phyloP scores from a whole-genome alignment of 2,329 filamentous ascomycete genomes.

The Exophiala sp. region DNA sequence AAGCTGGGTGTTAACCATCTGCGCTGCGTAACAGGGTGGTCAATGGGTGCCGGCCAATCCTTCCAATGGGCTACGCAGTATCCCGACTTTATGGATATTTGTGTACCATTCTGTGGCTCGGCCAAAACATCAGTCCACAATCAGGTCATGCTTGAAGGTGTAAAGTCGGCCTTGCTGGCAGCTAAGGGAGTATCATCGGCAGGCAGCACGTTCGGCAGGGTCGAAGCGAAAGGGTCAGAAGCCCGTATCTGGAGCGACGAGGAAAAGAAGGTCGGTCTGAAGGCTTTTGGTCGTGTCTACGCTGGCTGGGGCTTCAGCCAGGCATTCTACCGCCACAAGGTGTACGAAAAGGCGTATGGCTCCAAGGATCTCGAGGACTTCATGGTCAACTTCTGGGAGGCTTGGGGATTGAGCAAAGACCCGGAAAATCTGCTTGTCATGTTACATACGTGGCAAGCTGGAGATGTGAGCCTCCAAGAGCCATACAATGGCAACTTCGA shows the following conservation, averaged over 20 bases:
- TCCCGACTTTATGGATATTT: constrained; percentile 60
- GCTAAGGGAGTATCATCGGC: constrained; percentile 51
- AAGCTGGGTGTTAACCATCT: constrained; percentile 56
- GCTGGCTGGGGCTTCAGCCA: constrained; percentile 75
- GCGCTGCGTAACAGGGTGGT: constrained; percentile 61
- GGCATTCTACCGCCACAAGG: constrained; percentile 65
- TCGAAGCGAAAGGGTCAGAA: constrained; percentile 36
- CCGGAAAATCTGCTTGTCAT: constrained; percentile 68
- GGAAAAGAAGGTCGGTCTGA: constrained; percentile 54
- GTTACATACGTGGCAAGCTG: constrained; percentile 73
- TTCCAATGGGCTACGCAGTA: constrained; percentile 60
- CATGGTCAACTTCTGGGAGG: constrained; percentile 69
- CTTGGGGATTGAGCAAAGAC: constrained; percentile 61
- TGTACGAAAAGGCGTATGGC: constrained; percentile 60
- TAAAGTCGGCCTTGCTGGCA: constrained; percentile 55
- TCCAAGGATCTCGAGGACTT: constrained; percentile 67
- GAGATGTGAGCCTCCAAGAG: constrained; percentile 62
- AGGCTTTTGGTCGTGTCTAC: constrained; percentile 68
- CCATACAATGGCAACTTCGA: constrained; percentile 63
- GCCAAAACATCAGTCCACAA: constrained; percentile 62
- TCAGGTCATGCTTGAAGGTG: constrained; percentile 61
- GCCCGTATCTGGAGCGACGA: constrained; percentile 47
- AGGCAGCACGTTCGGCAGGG: constrained; percentile 45
- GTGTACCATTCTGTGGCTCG: constrained; percentile 60
- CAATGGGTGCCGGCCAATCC: constrained; percentile 63